Evolutionary conservation across 2,329 filamentous ascomycete species (phyloP).

Genomic region (Sporothrix variecibatus): DNA sequence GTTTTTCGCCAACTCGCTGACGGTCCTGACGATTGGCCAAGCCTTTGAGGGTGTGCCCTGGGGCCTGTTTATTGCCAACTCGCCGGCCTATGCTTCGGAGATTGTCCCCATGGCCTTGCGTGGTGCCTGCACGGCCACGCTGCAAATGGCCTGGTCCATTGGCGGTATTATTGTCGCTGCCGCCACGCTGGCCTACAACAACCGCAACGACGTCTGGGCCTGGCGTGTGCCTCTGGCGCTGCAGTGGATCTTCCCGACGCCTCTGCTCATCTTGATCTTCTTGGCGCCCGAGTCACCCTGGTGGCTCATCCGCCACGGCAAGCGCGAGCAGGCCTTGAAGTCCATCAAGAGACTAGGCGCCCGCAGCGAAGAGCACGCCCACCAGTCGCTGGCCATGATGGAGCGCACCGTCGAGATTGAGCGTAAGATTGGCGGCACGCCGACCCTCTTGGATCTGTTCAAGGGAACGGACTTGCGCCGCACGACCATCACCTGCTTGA

Average conservation of each 20-base stretch:
- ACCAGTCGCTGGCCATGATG: conserved; percentile 23
- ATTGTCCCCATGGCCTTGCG: conserved; percentile 60
- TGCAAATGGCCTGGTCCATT: conserved; percentile 65
- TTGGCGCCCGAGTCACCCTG: conserved; percentile 4
- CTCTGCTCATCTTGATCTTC: conserved; percentile 38
- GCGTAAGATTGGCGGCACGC: conserved; percentile 43
- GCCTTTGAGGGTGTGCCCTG: conserved; percentile 63
- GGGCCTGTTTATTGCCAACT: conserved; percentile 67
- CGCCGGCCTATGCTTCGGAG: conserved; percentile 63
- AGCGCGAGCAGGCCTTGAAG: conserved; percentile 45
- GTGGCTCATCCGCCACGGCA: conserved; percentile 7
- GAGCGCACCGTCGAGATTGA: conserved; percentile 25
- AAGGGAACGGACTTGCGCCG: conserved; percentile 18
- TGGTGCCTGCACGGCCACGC: conserved; percentile 60
- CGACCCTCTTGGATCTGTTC: conserved; percentile 39
- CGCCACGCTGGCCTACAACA: conserved; percentile 56
- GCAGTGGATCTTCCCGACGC: conserved; percentile 58
- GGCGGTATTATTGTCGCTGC: conserved; percentile 61
- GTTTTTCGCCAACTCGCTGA: conserved; percentile 54
- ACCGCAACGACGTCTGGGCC: conserved; percentile 36
- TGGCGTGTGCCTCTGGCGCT: conserved; percentile 45
- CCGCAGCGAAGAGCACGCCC: conserved; percentile 27
- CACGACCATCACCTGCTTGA: conserved; percentile 43
- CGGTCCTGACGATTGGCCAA: conserved; percentile 46
- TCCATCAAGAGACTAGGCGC: conserved; percentile 47